phyloP scores from a whole-genome alignment of 1,284 basidiomycete species.

The Fereydounia khargensis region DNA sequence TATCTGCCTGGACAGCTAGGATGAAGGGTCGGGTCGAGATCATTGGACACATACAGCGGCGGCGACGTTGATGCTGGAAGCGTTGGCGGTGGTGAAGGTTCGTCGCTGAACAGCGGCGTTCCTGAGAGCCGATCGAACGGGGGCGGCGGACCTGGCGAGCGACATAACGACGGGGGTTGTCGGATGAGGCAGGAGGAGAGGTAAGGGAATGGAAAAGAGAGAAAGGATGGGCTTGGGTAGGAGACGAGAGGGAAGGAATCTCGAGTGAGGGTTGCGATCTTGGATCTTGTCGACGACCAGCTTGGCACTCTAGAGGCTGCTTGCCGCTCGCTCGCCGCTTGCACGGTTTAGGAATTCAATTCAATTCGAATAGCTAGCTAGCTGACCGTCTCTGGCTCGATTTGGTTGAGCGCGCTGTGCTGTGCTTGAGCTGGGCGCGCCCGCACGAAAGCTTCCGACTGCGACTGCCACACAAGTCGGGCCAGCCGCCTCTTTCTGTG shows the following conservation, averaged over 20 bases:
- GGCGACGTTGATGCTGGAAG: slow-evolving; percentile 33
- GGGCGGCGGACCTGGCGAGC: slow-evolving; percentile 32
- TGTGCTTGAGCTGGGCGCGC: too few relatives aligned
- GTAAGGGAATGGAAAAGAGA: neutral
- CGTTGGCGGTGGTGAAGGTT: slow-evolving; percentile 38
- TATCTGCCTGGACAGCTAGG: neutral
- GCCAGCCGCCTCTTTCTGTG: too few relatives aligned
- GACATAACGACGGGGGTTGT: slow-evolving; percentile 26
- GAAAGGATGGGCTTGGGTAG: slow-evolving; percentile 1
- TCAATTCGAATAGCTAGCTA: too few relatives aligned
- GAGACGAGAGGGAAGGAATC: slow-evolving; percentile 1
- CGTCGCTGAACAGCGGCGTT: slow-evolving; percentile 15
- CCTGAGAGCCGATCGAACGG: slow-evolving; percentile 28
- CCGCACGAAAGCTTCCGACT: too few relatives aligned
- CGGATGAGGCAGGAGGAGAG: neutral
- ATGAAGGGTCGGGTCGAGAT: slow-evolving; percentile 1
- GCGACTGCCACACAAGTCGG: too few relatives aligned
- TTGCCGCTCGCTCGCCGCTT: too few relatives aligned
- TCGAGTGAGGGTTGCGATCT: too few relatives aligned
- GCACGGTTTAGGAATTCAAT: too few relatives aligned
- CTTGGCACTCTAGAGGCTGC: too few relatives aligned
- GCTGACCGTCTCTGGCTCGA: too few relatives aligned
- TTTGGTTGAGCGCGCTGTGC: too few relatives aligned
- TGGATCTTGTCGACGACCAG: too few relatives aligned
- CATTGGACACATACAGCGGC: slow-evolving; percentile 12